Conservation (phyloP, 1,284 basidiomycete genomes). For the Microstroma glucosiphilum region DNA sequence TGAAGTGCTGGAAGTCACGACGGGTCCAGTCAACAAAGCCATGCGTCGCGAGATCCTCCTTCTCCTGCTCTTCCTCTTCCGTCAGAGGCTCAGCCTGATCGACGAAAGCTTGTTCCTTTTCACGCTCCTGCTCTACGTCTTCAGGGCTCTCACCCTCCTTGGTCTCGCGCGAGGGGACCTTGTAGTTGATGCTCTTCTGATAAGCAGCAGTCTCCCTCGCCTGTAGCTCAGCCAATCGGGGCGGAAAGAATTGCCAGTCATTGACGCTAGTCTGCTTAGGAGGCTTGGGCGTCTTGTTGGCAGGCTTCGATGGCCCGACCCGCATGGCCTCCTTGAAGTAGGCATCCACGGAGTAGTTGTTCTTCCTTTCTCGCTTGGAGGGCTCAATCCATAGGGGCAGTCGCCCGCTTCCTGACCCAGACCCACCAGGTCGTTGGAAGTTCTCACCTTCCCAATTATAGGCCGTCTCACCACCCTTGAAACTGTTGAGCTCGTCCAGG, state of each 20-base stretch:
- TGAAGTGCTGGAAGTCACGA: slow-evolving; percentile 86
- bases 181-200: slow-evolving; percentile 65
- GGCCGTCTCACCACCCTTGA: slow-evolving; percentile 73
- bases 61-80: slow-evolving; percentile 73
- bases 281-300: slow-evolving; percentile 67
- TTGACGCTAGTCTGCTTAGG: slow-evolving; percentile 86
- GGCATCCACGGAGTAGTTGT: slow-evolving; percentile 76
- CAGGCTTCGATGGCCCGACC: slow-evolving; percentile 62
- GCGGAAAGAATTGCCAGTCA: slow-evolving; percentile 96
- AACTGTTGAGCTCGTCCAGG: slow-evolving; percentile 91
- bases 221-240: slow-evolving; percentile 72
- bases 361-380: slow-evolving; percentile 90
- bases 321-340: slow-evolving; percentile 84
- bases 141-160: slow-evolving; percentile 47
- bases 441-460: slow-evolving; percentile 93
- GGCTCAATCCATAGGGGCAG: slow-evolving; percentile 66
- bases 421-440: slow-evolving; percentile 56
- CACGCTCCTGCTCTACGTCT: slow-evolving; percentile 57
- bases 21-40: slow-evolving; percentile 57
- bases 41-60: slow-evolving; percentile 52
- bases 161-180: slow-evolving; percentile 66
- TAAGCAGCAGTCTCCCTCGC: slow-evolving; percentile 63
- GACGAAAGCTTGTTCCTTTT: slow-evolving; percentile 69
- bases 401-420: slow-evolving; percentile 54
- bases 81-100: slow-evolving; percentile 56